Base-by-base conservation (phyloP, 352 stramenopile genomes). In the Aphanomyces invadans region DNA sequence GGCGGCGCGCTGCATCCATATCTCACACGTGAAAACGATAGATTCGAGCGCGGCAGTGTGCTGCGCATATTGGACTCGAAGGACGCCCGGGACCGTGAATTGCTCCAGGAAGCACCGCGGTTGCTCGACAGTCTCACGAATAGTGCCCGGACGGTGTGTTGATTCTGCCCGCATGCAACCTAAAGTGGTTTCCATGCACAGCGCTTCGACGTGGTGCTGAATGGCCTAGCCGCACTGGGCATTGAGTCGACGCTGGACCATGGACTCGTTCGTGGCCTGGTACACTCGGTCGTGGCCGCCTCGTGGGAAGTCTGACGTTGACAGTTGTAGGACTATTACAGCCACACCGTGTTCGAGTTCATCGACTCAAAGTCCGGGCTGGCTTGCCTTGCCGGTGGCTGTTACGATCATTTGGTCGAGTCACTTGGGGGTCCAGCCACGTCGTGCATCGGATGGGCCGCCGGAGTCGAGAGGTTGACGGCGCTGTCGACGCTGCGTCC, bases 251-350 rank as follows among this genome's bases (percentile, higher is more conserved):
- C 71, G 54, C 74, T 87, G 56, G 92, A 94, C 46, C 15, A 74
- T 26, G 78, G 75, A 3, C 85, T 95, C 45, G 87, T 95, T 21
- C 82, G 87, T 69, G 87, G 87, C 62, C 70, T 95, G 74, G 86
- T 94, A 74, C 26, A 52, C 38, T 45, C 17, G 9, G 9, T 45
- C 38, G 9, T 45, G n/a, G n/a, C n/a, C n/a, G n/a, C n/a, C n/a
- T n/a, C n/a, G n/a, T n/a, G n/a, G n/a, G n/a, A n/a, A n/a, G n/a
- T n/a, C n/a, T n/a, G n/a, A n/a, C n/a, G n/a, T n/a, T n/a, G n/a
- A n/a, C n/a, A n/a, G n/a, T n/a, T n/a, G n/a, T 51, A 95, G 86
- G 87, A 95, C 65, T 95, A 95, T 72, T 95, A 95, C 71, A 93
- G 85, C 65, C 78, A 94, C 70, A 95, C 87, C 0, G 85, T 95